Base-by-base conservation (phyloP, 140 eudicot species). In the Cichorium intybus region DNA sequence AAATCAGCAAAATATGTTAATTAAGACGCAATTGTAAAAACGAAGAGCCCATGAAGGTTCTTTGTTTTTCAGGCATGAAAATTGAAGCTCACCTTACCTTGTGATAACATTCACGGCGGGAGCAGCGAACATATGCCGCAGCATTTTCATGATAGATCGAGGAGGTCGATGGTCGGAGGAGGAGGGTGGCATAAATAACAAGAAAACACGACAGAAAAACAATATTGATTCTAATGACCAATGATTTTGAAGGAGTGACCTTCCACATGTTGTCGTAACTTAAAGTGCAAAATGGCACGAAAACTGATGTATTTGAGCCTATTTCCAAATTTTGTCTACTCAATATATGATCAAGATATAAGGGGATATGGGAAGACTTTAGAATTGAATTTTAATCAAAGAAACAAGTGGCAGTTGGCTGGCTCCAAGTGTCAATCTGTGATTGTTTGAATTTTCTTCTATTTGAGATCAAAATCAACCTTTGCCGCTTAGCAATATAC, bases 81-180 rank as follows among this genome's bases (percentile, higher is more conserved):
- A n/a, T n/a, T n/a, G 24, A 37, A 46, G 79, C 91, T 87, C 92
- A 92, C 96, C 95, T 93, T 82, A 93, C 99, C 99, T 88, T 86
- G 88, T 77, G 99, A 75, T 84, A 90, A 60, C 98, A 88, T 9
- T 75, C 89, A 31, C 85, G 85, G 39, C 83, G 71, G 4, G 95
- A 73, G 66, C 98, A 92, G 18, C 82, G 77, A 21, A 88, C 75
- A 17, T 80, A 64, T 3, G 85, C 59, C 2, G 85, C 62, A 0
- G 93, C 78, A 21, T 60, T 75, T 49, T 83, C 78, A 22, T 72
- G 93, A 28, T 82, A 88, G 11, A 55, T 27, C 7, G 77, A 66
- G 64, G 83, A 66, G 64, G 83, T 57, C 0, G 94, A 77, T 22
- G 95, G 95, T 57, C 85, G 79, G 58, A 83, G 82, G 28, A 93